These are phyloP conservation scores for Fusarium abutilonis DNA, from an alignment of 2,329 filamentous ascomycete species.

Conservation along the genomic window DNA sequence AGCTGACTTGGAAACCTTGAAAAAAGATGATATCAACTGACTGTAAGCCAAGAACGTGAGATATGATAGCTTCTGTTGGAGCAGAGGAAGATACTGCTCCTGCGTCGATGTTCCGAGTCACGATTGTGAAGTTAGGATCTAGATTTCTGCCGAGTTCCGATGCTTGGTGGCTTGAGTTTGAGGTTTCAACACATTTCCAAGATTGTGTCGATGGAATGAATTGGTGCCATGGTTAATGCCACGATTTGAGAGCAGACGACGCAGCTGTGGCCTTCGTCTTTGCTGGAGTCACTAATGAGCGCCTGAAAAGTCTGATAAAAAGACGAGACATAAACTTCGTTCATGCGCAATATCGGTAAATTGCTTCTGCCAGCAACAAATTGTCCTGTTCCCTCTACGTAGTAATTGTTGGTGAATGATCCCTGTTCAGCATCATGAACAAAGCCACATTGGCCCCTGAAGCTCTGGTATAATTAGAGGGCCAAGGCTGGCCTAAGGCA, in stretches of 20 bases:
- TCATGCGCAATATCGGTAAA: slow-evolving; percentile 8
- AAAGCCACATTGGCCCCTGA: slow-evolving; percentile 27
- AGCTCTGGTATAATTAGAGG: slow-evolving; percentile 26
- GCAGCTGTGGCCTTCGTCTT: background rate
- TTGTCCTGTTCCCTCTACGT: slow-evolving; percentile 8
- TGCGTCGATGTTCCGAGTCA: slow-evolving; percentile 50
- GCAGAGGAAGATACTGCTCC: slow-evolving; percentile 13
- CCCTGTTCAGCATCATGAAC: slow-evolving; percentile 21
- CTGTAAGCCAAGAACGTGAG: slow-evolving; percentile 30
- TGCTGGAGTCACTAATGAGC: background rate
- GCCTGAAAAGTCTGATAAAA: background rate
- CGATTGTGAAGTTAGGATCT: slow-evolving; percentile 31
- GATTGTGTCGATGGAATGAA: slow-evolving; percentile 16
- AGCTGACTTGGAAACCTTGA: slow-evolving; percentile 33
- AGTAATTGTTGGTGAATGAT: slow-evolving; percentile 4
- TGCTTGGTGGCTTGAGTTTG: slow-evolving; percentile 21
- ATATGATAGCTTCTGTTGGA: slow-evolving; percentile 45
- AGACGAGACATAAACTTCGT: slow-evolving; percentile 3
- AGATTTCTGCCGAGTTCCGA: slow-evolving; percentile 34
- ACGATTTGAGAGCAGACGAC: background rate
- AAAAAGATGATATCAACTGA: slow-evolving; percentile 14
- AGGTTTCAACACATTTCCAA: slow-evolving; percentile 16
- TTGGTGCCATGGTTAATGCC: slow-evolving; percentile 8
- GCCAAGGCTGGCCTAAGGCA: slow-evolving; percentile 9
- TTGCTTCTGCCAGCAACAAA: slow-evolving; percentile 11